Evolutionary conservation across 139 green algal genomes (phyloP), one percentile per base, ranked within the genome.

Genomic region (Zygnema circumcarinatum): DNA sequence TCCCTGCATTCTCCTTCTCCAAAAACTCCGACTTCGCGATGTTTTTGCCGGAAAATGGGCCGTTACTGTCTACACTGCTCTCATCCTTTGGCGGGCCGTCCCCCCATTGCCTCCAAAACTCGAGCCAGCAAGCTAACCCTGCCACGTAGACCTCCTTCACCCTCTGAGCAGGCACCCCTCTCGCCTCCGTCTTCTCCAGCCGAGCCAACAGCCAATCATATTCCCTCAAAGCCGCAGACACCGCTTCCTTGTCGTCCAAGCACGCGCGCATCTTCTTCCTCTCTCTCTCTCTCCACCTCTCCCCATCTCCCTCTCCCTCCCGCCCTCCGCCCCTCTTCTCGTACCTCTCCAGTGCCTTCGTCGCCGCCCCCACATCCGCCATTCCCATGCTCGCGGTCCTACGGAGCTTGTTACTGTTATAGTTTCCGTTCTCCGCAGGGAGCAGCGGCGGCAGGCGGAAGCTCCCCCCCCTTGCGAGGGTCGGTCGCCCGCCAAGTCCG

Each of bases 71-170:
- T 62, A 7, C 16, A 62, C 47, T 16, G 47, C 47, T 62, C 47
- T 62, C 47, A 25, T 16, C 47, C 47, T 62, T 16, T n/a, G 54
- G 54, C 25, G 54, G 54, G 54, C 25, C 25, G 25, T 78, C 69
- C 69, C 36, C 35, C 69, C 69, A 78, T 16, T 16, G 3, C 35
- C 36, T 41, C 69, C 69, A 78, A 41, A 38, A 78, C 35, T 41
- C 35, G 11, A 78, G 16, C 69, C 69, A 78, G 69, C 69, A 78
- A 78, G 69, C 69, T 39, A 78, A 41, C 11, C 69, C 69, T 39
- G 69, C 69, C 35, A 78, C 69, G 69, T 52, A 41, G 7, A 78
- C 36, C 69, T 39, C 35, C 69, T 39, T 78, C 69, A 78, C 69
- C 3, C 69, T 78, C 7, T 38, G 7, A 62, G 47, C 47, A 25